These are phyloP conservation scores for Solanum aculeatissimum DNA, from an alignment of 305 asterid genomes.

Conservation along the genomic window DNA sequence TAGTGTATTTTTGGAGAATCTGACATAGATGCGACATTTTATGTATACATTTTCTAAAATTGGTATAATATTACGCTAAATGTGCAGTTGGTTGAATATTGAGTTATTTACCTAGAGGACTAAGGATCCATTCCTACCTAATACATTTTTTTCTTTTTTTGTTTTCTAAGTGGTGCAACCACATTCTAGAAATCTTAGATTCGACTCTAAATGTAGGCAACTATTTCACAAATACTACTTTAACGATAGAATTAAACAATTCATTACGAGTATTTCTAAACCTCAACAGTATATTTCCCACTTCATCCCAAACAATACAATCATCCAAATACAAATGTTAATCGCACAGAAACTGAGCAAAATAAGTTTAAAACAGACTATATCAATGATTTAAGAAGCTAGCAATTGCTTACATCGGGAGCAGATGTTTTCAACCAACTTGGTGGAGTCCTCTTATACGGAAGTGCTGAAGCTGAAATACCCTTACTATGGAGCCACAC, in stretches of 20 bases:
- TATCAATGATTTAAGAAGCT: background rate
- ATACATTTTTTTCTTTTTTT: too few relatives aligned
- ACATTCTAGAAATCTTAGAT: too few relatives aligned
- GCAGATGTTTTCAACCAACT: constrained; percentile 25
- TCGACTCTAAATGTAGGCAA: too few relatives aligned
- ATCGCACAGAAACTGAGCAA: background rate
- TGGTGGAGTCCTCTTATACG: constrained; percentile 26
- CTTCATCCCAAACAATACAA: background rate
- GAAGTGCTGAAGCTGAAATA: constrained; percentile 27
- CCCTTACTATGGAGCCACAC: constrained; percentile 17
- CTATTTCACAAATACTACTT: background rate
- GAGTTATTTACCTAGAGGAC: too few relatives aligned
- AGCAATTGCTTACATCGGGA: constrained; percentile 8
- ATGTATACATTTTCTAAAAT: too few relatives aligned
- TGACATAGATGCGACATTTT: too few relatives aligned
- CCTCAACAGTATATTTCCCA: background rate
- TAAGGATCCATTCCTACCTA: too few relatives aligned
- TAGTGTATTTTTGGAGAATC: too few relatives aligned
- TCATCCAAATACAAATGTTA: background rate
- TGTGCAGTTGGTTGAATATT: too few relatives aligned
- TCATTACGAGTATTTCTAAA: background rate
- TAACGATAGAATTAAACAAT: background rate
- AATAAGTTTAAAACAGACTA: background rate
- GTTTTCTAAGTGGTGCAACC: too few relatives aligned
- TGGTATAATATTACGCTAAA: too few relatives aligned